A percentile compares a stretch with the other conserved stretches of the same genome.
Conservation (phyloP, 768 basidiomycete genomes). For the Rhodotorula diobovata region DNA sequence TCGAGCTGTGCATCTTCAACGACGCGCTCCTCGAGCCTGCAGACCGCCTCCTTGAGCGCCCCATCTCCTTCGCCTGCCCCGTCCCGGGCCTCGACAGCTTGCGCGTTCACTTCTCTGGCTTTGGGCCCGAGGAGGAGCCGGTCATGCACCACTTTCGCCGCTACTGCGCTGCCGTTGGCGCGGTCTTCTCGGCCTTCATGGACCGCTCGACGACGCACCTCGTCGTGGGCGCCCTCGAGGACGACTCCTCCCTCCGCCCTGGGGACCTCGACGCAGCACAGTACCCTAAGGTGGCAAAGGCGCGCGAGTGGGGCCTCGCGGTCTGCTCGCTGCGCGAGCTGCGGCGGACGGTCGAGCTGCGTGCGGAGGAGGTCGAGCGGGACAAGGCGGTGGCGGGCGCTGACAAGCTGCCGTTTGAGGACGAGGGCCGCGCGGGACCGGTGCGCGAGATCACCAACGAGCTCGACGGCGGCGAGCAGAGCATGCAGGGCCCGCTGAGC, state of each 20-base stretch:
- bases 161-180: constrained; percentile 16
- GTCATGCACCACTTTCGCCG: constrained; percentile 11
- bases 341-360: not conserved
- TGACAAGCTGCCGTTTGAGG: not conserved
- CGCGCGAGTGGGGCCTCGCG: constrained; percentile 11
- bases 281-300: constrained; percentile 8
- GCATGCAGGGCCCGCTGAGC: not conserved
- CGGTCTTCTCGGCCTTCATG: not conserved
- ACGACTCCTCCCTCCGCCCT: not conserved
- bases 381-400: not conserved
- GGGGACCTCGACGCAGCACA: not conserved
- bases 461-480: not conserved
- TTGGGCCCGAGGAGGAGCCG: not conserved
- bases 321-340: constrained; percentile 16
- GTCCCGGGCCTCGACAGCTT: constrained; percentile 4
- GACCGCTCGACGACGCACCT: constrained; percentile 19
- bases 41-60: constrained; percentile 24
- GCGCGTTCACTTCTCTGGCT: constrained; percentile 17
- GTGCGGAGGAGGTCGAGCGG: not conserved
- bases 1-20: constrained; percentile 30
- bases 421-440: not conserved
- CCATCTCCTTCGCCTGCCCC: constrained; percentile 19
- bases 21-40: not conserved
- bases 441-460: constrained; percentile 19
- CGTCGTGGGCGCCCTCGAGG: constrained; percentile 10